phyloP scores from a whole-genome alignment of 768 basidiomycete genomes.

The Tephrocybe sp. region DNA sequence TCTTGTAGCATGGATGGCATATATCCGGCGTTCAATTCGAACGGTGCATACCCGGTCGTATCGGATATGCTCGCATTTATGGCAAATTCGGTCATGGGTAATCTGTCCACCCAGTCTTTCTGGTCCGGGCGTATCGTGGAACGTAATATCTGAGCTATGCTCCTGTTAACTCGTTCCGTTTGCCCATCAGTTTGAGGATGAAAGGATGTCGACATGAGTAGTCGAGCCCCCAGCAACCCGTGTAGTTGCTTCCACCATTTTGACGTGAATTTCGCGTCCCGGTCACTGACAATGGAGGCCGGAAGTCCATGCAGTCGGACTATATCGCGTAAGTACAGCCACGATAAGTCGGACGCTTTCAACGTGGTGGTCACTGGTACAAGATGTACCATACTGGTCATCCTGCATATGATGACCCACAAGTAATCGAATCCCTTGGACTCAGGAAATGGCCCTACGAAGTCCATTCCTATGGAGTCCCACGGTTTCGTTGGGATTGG shows the following conservation, averaged over 20 bases:
- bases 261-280: constrained; percentile 16
- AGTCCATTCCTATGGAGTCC: too few relatives aligned
- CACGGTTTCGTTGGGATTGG: too few relatives aligned
- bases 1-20: constrained; percentile 18
- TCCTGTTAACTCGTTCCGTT: constrained; percentile 21
- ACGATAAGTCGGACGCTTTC: too few relatives aligned
- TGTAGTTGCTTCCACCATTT: constrained; percentile 30
- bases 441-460: too few relatives aligned
- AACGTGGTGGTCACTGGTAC: too few relatives aligned
- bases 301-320: too few relatives aligned
- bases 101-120: constrained; percentile 26
- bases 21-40: constrained; percentile 25
- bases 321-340: too few relatives aligned
- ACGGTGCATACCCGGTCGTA: constrained; percentile 33
- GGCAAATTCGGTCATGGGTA: constrained; percentile 36
- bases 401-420: too few relatives aligned
- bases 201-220: not conserved
- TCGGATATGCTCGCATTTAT: constrained; percentile 24
- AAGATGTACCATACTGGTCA: too few relatives aligned
- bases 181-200: constrained; percentile 24
- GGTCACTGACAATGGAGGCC: too few relatives aligned
- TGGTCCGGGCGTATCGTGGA: constrained; percentile 14
- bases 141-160: constrained; percentile 29
- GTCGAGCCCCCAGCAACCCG: constrained; percentile 22
- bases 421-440: too few relatives aligned